Conservation (phyloP, 2,329 filamentous ascomycete species). For the Neofusicoccum parvum region DNA sequence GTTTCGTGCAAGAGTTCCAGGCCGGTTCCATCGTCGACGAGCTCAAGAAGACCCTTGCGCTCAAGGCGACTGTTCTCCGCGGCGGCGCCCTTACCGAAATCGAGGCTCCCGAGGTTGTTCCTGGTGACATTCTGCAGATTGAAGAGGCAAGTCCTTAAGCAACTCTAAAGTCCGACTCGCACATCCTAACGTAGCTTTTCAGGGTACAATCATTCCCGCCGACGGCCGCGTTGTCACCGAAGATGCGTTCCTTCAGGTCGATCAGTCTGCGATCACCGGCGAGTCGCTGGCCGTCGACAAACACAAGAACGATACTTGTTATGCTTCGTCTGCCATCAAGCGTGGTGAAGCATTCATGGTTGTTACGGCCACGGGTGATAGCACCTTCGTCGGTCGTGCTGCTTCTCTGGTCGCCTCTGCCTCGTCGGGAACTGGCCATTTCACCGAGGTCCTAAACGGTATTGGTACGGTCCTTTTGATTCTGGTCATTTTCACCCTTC, state of each 20-base stretch:
- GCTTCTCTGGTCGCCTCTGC: conserved; percentile 83
- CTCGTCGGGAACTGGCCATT: conserved; percentile 75
- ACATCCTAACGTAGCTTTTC: neutral
- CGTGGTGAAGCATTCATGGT: conserved; percentile 84
- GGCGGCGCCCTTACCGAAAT: conserved; percentile 77
- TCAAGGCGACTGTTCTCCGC: conserved; percentile 85
- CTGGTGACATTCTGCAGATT: conserved; percentile 85
- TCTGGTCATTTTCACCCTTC: conserved; percentile 76
- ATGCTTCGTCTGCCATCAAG: conserved; percentile 86
- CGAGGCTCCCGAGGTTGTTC: conserved; percentile 80
- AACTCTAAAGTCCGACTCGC: neutral
- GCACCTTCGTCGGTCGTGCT: conserved; percentile 86
- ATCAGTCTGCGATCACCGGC: conserved; percentile 89
- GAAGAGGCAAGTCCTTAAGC: conserved; percentile 61
- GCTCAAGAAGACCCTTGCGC: conserved; percentile 84
- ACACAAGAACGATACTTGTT: conserved; percentile 78
- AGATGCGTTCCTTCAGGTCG: conserved; percentile 82
- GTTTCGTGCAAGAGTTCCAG: conserved; percentile 88
- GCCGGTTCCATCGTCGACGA: conserved; percentile 89
- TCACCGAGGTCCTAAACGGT: conserved; percentile 86
- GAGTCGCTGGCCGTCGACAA: conserved; percentile 92
- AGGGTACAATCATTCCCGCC: conserved; percentile 83
- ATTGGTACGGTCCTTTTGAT: conserved; percentile 81
- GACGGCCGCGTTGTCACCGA: conserved; percentile 85
- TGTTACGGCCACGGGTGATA: conserved; percentile 82